Percentiles rank a stretch among this genome's conserved stretches.
phyloP scores from a whole-genome alignment of 192 early-diverging fungal genomes.

The Mortierella alpina region DNA sequence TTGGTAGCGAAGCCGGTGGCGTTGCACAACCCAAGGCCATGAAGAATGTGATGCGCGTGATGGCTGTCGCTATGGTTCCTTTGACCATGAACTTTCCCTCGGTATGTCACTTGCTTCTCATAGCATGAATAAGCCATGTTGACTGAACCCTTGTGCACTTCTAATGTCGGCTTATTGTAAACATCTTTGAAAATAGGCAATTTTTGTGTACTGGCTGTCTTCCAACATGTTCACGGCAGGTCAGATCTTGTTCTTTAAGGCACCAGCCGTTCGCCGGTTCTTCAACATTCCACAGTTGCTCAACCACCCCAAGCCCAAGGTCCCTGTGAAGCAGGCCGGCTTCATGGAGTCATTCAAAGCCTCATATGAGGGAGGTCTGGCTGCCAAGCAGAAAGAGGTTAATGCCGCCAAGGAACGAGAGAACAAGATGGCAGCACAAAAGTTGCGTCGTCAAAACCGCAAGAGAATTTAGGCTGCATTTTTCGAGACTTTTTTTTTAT shows the following conservation, averaged over 20 bases:
- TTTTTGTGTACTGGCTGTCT: constrained; percentile 90
- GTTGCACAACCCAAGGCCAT: constrained; percentile 37
- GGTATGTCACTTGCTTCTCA: constrained; percentile 12
- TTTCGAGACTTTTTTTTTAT: neutral
- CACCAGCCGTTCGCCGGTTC: constrained; percentile 61
- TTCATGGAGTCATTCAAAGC: constrained; percentile 65
- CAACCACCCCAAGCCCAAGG: constrained; percentile 55
- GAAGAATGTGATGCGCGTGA: constrained; percentile 54
- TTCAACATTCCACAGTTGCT: constrained; percentile 71
- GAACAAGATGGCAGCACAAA: constrained; percentile 42
- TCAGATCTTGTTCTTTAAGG: constrained; percentile 76
- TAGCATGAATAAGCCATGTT: neutral
- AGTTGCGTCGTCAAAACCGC: constrained; percentile 51
- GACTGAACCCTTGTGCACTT: neutral
- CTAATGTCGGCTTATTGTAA: neutral
- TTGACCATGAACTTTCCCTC: constrained; percentile 54
- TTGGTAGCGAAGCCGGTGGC: constrained; percentile 55
- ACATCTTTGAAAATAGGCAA: constrained; percentile 56
- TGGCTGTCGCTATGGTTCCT: constrained; percentile 54
- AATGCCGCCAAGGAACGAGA: constrained; percentile 34
- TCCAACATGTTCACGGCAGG: constrained; percentile 77
- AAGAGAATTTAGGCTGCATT: constrained; percentile 36
- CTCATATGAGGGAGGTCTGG: constrained; percentile 46
- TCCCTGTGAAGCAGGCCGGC: constrained; percentile 44
- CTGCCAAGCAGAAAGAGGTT: constrained; percentile 43